Evolutionary conservation across 306 rosid genomes (phyloP), one percentile per base, ranked within the genome.

Genomic region (Pterocarpus macrocarpus): DNA sequence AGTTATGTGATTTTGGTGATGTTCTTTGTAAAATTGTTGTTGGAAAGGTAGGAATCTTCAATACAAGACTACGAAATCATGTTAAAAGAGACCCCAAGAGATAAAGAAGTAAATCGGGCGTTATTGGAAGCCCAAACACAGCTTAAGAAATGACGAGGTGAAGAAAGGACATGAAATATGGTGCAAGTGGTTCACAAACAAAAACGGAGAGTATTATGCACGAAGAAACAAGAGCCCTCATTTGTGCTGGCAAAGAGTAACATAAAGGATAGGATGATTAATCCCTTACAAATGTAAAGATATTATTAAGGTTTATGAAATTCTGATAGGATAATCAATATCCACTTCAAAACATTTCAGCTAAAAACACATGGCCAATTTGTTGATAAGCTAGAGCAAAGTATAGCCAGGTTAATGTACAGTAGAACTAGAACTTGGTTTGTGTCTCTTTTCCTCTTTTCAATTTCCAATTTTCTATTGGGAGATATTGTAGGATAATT

Each of bases 31-130:
- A 17, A 64, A 86, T 83, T 10, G 14, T 67, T 93, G 99, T 81
- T 93, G 90, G 86, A 66, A 83, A 91, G 81, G 80, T 95, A 93
- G 99, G 91, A 90, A 80, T 88, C 94, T 75, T 86, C 97, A 22
- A 70, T 90, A 58, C 80, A 79, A 77, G 99, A 95, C 84, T 95
- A 93, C 7, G 89, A 95, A 78, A 73, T 89, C 14, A 83, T 95
- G 87, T 17, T 83, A 8, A 55, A 44, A 82, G 88, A 86, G 81
- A 89, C 83, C 35, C 94, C 92, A 1, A 90, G 41, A 13, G 89
- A 93, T 8, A 89, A 85, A 81, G 91, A 89, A 71, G 78, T 93
- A 12, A 82, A 15, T 4, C 76, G 32, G 2, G 92, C 87, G 35
- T 84, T 95, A 49, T 49, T 81, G 72, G 90, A 90, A 69, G 95